Conservation (phyloP, 2,329 filamentous ascomycete species). For the Phyllosticta paracitricarpa region DNA sequence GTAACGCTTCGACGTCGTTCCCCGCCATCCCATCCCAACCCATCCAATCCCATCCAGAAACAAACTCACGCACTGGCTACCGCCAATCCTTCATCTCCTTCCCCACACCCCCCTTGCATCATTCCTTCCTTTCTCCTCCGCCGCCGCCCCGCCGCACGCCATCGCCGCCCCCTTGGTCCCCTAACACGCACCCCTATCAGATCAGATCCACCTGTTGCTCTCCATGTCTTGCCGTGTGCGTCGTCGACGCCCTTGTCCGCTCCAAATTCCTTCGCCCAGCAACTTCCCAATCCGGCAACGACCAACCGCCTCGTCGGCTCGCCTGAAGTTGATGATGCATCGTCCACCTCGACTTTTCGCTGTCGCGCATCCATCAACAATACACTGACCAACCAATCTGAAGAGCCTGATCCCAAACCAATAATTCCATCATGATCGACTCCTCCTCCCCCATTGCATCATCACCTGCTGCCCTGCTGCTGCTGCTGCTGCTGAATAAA, state of each 20-base stretch:
- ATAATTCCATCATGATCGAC: too few relatives aligned
- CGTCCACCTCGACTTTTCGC: constrained; percentile 27
- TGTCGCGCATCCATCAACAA: constrained; percentile 40
- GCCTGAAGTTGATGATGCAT: constrained; percentile 13
- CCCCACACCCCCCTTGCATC: not conserved
- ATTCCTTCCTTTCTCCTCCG: too few relatives aligned
- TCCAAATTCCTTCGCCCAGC: not conserved
- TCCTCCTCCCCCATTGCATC: too few relatives aligned
- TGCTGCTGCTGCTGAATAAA: too few relatives aligned
- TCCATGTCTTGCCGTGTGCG: not conserved
- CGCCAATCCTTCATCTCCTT: not conserved
- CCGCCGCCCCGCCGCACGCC: too few relatives aligned
- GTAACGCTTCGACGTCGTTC: not conserved
- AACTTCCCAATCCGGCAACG: not conserved
- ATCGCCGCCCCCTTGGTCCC: not conserved
- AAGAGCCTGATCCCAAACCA: too few relatives aligned
- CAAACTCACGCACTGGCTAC: too few relatives aligned
- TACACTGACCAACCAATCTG: too few relatives aligned
- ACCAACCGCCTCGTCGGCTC: not conserved
- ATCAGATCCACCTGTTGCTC: not conserved
- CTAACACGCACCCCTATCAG: not conserved
- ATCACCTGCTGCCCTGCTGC: too few relatives aligned
- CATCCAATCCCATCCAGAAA: too few relatives aligned
- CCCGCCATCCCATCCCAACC: too few relatives aligned
- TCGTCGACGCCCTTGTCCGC: not conserved